These are phyloP conservation scores for Hydnomerulius pinastri DNA, from an alignment of 768 basidiomycete species.

Conservation along the genomic window DNA sequence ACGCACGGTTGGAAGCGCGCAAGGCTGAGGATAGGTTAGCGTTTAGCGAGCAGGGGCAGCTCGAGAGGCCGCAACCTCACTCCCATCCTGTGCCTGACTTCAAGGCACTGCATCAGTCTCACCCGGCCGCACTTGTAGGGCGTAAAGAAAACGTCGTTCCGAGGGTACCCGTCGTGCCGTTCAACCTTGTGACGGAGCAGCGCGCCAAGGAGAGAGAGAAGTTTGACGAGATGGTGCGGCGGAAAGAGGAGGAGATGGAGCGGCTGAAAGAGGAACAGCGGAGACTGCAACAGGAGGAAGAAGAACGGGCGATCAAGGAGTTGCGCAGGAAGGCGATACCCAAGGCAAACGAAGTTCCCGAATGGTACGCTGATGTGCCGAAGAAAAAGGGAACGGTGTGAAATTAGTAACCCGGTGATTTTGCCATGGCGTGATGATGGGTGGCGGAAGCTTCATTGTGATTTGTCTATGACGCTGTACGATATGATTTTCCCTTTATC, in stretches of 20 bases:
- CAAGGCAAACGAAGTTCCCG: conserved; percentile 70
- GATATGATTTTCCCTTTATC: conserved; percentile 19
- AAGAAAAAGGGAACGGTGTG: conserved; percentile 44
- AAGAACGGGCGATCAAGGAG: conserved; percentile 62
- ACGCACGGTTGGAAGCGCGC: conserved; percentile 50
- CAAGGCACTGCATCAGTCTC: conserved; percentile 53
- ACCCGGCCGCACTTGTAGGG: conserved; percentile 35
- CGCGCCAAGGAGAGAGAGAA: conserved; percentile 62
- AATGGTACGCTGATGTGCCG: conserved; percentile 75
- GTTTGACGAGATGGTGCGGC: conserved; percentile 60
- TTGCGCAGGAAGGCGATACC: conserved; percentile 64
- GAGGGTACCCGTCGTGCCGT: conserved; percentile 34
- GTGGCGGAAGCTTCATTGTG: conserved; percentile 16
- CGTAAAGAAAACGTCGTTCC: conserved; percentile 49
- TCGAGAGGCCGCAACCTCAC: conserved; percentile 22
- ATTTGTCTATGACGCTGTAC: conserved; percentile 7
- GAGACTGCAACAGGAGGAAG: conserved; percentile 50
- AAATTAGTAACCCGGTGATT: conserved; percentile 14
- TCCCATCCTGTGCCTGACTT: conserved; percentile 50
- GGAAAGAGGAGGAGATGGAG: conserved; percentile 57
- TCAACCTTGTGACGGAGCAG: conserved; percentile 52
- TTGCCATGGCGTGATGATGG: conserved; percentile 13
- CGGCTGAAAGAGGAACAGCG: conserved; percentile 47
- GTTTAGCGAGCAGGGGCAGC: conserved; percentile 23
- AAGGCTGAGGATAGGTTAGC: conserved; percentile 37